These are phyloP conservation scores for Vararia minispora DNA, from an alignment of 768 basidiomycete genomes.

Conservation along the genomic window DNA sequence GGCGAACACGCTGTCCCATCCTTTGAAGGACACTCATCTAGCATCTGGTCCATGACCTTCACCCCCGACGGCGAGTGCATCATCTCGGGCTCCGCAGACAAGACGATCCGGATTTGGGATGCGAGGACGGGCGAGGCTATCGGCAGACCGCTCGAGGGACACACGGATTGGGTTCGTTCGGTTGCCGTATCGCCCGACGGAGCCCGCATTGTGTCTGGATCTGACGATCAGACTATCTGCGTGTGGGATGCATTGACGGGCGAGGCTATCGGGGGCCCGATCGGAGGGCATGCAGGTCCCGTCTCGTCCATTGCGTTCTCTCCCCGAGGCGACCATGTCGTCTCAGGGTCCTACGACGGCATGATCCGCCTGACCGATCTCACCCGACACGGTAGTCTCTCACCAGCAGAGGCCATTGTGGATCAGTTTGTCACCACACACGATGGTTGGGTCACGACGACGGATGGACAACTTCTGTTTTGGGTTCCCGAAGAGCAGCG, in stretches of 20 bases:
- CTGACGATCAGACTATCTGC: conserved; percentile 35
- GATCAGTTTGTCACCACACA: too few species aligned
- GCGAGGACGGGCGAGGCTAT: background rate
- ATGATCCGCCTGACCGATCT: too few species aligned
- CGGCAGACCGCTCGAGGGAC: background rate
- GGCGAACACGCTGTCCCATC: too few species aligned
- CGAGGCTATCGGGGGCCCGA: conserved; percentile 19
- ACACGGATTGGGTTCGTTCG: background rate
- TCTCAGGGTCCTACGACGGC: conserved; percentile 4
- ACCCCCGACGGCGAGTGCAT: conserved; percentile 19
- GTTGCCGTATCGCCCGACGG: conserved; percentile 1
- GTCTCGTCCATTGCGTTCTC: conserved; percentile 42
- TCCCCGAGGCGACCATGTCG: conserved; percentile 16
- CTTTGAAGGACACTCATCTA: conserved; percentile 36
- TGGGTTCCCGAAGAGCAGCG: too few species aligned
- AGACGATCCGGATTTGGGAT: conserved; percentile 8
- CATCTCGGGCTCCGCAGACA: conserved; percentile 1
- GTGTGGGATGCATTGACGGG: conserved; percentile 39
- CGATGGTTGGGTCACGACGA: too few species aligned
- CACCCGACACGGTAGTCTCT: too few species aligned
- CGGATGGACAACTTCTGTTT: too few species aligned
- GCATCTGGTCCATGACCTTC: conserved; percentile 40
- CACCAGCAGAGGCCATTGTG: too few species aligned
- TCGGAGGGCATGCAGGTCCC: conserved; percentile 36
- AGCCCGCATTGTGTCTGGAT: conserved; percentile 16